Evolutionary conservation across 768 basidiomycete species (phyloP), one percentile per base, ranked within the genome.

Genomic region (Termitomyces sp.): DNA sequence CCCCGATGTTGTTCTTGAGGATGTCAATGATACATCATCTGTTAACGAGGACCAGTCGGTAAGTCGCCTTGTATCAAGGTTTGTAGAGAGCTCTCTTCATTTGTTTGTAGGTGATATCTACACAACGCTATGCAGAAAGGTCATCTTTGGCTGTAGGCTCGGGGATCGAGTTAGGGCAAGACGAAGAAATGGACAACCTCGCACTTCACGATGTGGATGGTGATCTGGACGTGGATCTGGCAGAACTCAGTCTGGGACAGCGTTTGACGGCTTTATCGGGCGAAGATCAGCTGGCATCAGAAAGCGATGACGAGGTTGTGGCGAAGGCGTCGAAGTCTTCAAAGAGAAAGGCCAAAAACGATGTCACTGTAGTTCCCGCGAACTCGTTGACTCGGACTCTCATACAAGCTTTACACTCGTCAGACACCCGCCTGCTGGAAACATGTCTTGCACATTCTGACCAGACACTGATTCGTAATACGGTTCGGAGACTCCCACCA

Each of bases 391-490:
- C 96, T 27, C 88, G 94, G 55, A 95, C 96, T 27, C 81, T 99
- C 49, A 91, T 96, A 57, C 97, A 99, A 74, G 96, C 97, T 0
- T 75, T 99, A 27, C 97, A 99, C 70, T 98, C 97, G 1, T 88
- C 91, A 20, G 97, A 99, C 76, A 83, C 90, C 2, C 84, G 85
- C 10, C 76, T 98, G 37, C 75, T 98, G 59, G 93, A 97, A 68
- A 88, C 88, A 26, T 96, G 95, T 73, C 74, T 96, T 32, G 77
- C 84, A 1, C 91, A 98, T 72, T 89, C 93, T 18, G 88, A 95
- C 65, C 76, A 81, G n/a, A 71, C 76, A 2, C 77, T 99, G 47
- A 89, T 99, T 58, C 82, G 86, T 46, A 91, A 93, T 67, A 97
- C 96, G 1, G 87, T 99, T 42, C 82, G 85, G 55, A 81, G 90